Conservation (phyloP, 2,329 filamentous ascomycete genomes). For the Chlorencoelia australis region DNA sequence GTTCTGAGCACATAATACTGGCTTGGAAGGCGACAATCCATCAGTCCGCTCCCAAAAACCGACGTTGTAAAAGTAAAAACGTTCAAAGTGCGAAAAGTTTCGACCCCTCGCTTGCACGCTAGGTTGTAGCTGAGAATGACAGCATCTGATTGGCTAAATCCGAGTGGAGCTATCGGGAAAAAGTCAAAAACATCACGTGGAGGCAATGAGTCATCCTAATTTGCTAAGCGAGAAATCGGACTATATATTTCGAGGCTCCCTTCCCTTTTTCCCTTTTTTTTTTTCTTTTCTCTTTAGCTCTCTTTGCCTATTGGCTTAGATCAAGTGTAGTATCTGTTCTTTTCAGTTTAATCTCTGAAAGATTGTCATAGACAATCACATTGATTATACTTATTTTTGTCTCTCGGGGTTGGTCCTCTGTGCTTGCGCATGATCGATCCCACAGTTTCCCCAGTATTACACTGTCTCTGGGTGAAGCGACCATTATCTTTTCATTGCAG, state of each 20-base stretch:
- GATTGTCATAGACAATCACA: constrained; percentile 58
- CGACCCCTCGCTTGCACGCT: too few species aligned
- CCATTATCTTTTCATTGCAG: constrained; percentile 44
- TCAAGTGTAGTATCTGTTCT: constrained; percentile 91
- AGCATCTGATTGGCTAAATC: too few species aligned
- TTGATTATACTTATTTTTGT: constrained; percentile 81
- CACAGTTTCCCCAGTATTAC: constrained; percentile 70
- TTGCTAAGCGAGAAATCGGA: too few species aligned
- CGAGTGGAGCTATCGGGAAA: too few species aligned
- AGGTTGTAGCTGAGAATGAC: too few species aligned
- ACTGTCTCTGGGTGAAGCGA: constrained; percentile 67
- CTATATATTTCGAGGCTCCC: not conserved
- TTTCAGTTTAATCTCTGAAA: constrained; percentile 97
- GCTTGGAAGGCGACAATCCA: too few species aligned
- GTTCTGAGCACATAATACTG: too few species aligned
- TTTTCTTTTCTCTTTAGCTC: constrained; percentile 34
- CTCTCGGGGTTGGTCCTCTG: constrained; percentile 46
- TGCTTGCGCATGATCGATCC: constrained; percentile 56
- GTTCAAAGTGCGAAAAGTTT: too few species aligned
- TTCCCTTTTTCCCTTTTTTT: constrained; percentile 1
- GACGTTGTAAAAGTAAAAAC: too few species aligned
- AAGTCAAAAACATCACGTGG: too few species aligned
- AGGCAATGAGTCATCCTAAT: too few species aligned
- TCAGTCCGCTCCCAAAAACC: too few species aligned
- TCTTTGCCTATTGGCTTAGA: constrained; percentile 56